Base-by-base conservation (phyloP, 345 rosid species). In the Garcia nutans region DNA sequence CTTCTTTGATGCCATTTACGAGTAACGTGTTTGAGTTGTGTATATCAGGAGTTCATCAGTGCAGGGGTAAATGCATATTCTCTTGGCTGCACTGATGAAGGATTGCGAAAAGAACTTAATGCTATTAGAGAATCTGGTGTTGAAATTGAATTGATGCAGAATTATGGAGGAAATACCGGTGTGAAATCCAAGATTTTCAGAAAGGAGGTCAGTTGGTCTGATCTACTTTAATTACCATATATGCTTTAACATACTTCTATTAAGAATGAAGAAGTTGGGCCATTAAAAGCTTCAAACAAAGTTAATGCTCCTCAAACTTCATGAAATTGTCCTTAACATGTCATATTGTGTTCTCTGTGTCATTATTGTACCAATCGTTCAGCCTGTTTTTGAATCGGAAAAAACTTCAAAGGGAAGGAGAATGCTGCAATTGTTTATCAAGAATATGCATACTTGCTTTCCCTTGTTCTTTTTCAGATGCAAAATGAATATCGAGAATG, bases 1-100 rank as follows among this genome's bases (percentile, higher is more conserved):
- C 77, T 49, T 49, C 12, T 13, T 45, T 80, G 63, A 57, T 8
- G 65, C 58, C 62, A 70, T 73, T 77, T 70, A 54, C 26, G 42
- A n/a, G 73, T 75, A 59, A 78, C 17, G 23, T 26, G 33, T 75
- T 84, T 75, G 70, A 8, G 73, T 22, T 70, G n/a, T 68, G 82
- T 78, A 45, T 77, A 19, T 75, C 77, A 94, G 98, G 98, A 90
- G 74, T 94, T 90, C 85, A 94, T 91, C 61, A 78, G 82, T 64
- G 97, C 98, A 65, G 97, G 95, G 45, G 97, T 94, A 60, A 94
- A 91, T 71, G 97, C 98, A 44, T 92, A 94, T 22, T 91, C 97
- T 2, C 85, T 94, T 11, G 98, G 98, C 26, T 94, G 97, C 82
- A 88, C 92, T 0, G 91, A 89, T 52, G 89, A 92, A 79, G 97